phyloP scores from a whole-genome alignment of 352 stramenopile genomes.

The Elongisporangium anandrum region DNA sequence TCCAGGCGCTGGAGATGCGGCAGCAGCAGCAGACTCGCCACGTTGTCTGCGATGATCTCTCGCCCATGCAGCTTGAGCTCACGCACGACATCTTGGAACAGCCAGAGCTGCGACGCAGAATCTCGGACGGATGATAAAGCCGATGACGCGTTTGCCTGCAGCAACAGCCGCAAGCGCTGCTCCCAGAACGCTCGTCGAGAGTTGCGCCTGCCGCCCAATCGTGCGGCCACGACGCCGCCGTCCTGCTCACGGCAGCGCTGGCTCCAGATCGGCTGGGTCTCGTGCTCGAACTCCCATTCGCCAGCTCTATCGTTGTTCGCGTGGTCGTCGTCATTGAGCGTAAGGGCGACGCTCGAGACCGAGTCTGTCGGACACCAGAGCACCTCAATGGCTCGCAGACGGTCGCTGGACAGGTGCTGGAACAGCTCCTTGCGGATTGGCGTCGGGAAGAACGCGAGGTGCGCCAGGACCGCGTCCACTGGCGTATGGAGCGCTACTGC shows the following conservation, averaged over 20 bases:
- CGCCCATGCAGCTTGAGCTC: slow-evolving; percentile 58
- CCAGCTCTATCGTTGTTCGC: slow-evolving; percentile 16
- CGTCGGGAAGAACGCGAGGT: slow-evolving; percentile 37
- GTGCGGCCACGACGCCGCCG: background rate
- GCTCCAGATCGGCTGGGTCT: slow-evolving; percentile 29
- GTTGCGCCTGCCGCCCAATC: slow-evolving; percentile 25
- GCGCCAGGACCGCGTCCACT: slow-evolving; percentile 29
- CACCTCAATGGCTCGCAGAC: slow-evolving; percentile 46
- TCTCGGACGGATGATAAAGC: background rate
- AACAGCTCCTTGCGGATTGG: slow-evolving; percentile 39
- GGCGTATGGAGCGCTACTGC: slow-evolving; percentile 23
- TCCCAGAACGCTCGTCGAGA: slow-evolving; percentile 49
- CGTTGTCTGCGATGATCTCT: slow-evolving; percentile 51
- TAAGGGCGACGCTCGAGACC: background rate
- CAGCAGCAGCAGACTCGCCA: slow-evolving; percentile 35
- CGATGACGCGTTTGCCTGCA: slow-evolving; percentile 23
- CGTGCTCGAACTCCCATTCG: slow-evolving; percentile 33
- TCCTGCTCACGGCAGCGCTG: slow-evolving; percentile 10
- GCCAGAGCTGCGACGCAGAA: slow-evolving; percentile 4
- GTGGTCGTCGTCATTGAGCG: slow-evolving; percentile 2
- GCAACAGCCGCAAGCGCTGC: slow-evolving; percentile 40
- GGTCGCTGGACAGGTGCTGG: slow-evolving; percentile 28
- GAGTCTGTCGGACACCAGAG: slow-evolving; percentile 13
- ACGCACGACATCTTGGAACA: slow-evolving; percentile 58
- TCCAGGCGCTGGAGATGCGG: slow-evolving; percentile 45